These are phyloP conservation scores for Rhytidhysteron rufulum DNA, from an alignment of 2,329 filamentous ascomycete species.

Conservation along the genomic window DNA sequence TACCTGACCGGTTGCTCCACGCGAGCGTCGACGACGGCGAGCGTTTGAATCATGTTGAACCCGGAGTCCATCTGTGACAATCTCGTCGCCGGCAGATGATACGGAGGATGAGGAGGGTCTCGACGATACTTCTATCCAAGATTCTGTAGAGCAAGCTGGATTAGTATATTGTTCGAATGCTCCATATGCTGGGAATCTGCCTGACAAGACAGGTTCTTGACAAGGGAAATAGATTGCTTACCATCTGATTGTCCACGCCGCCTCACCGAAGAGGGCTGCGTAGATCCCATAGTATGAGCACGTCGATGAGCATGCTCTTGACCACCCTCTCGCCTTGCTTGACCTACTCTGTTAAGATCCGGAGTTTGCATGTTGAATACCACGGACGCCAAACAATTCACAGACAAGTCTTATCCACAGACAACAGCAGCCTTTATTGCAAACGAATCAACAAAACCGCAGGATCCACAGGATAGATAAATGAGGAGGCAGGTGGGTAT, in stretches of 20 bases:
- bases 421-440: too few relatives aligned
- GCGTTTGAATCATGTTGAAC: slow-evolving; percentile 64
- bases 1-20: slow-evolving; percentile 34
- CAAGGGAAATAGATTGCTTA: slow-evolving; percentile 4
- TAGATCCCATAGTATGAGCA: slow-evolving; percentile 15
- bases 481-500: too few relatives aligned
- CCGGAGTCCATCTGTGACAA: slow-evolving; percentile 81
- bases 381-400: too few relatives aligned
- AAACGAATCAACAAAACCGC: too few relatives aligned
- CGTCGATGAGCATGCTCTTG: slow-evolving; percentile 14
- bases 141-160: slow-evolving; percentile 57
- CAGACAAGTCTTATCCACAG: too few relatives aligned
- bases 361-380: slow-evolving; percentile 23
- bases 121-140: slow-evolving; percentile 92
- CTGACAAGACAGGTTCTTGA: neutral
- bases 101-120: slow-evolving; percentile 91
- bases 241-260: slow-evolving; percentile 12
- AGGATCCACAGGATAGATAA: too few relatives aligned
- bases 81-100: slow-evolving; percentile 79
- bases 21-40: slow-evolving; percentile 55
- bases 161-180: neutral
- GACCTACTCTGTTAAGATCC: slow-evolving; percentile 17
- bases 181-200: too few relatives aligned
- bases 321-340: slow-evolving; percentile 16
- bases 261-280: slow-evolving; percentile 2